Base-by-base conservation (phyloP, 2,329 filamentous ascomycete species). In the Aspergillus sp. region DNA sequence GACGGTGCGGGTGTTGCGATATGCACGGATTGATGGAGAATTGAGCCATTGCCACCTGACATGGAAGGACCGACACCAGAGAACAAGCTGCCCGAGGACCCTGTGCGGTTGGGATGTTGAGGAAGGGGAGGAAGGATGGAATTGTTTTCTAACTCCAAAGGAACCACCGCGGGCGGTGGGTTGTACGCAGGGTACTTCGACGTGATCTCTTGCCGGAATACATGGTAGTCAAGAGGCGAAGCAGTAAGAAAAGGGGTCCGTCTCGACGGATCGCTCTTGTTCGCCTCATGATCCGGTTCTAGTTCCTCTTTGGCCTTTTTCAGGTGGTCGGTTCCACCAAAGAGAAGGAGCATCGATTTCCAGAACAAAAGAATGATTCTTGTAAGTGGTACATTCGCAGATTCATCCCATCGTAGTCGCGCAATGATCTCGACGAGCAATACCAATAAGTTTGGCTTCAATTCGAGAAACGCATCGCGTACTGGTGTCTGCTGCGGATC, bases 1-100 rank as follows among this genome's bases (percentile, higher is more conserved):
- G 93, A 98, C 1, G 93, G 93, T 0, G 90, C 91, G 0, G 93
- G 93, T 1, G 93, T 98, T n/a, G 93, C 93, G 58, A 98, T 98
- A 66, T 98, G 93, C 5, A 98, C 91, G 5, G 93, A 89, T 61
- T 97, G 91, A 64, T 97, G 84, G 22, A 98, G 78, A 60, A 98
- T 97, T 0, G 90, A 96, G 30, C 69, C 68, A 47, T 70, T 74
- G 6, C 64, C 65, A 44, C 65, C 64, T 12, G 65, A 57, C 20
- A 70, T 71, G 6, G 77, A 72, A 2, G 77, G 71, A 1, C 76
- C 74, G 22, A 75, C 71, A 3, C 75, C 69, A 5, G 79, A 77
- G 30, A 86, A 73, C 41, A 86, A 80, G 10, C 84, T 83, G 55
- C 78, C 83, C 1, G 78, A 72, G 12, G 77, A 76, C 53, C 78